These are phyloP conservation scores for Vigna hirtella DNA, from an alignment of 306 rosid species.

Conservation along the genomic window DNA sequence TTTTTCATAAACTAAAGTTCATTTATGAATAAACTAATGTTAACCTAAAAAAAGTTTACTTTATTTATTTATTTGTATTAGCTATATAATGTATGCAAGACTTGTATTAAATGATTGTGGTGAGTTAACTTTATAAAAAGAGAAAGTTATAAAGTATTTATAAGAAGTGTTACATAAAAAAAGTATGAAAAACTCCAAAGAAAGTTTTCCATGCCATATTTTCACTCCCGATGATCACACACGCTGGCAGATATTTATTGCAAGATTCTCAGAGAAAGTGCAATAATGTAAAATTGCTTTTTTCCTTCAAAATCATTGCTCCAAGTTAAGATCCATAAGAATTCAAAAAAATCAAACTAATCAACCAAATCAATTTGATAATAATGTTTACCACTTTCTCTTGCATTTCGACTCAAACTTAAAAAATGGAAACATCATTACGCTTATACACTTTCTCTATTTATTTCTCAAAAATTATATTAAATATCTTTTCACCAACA, in stretches of 20 bases:
- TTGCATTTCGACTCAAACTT: background rate
- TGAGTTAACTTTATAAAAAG: no score
- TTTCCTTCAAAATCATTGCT: conserved; percentile 37
- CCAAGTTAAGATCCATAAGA: background rate
- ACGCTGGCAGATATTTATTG: background rate
- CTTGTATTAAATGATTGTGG: no score
- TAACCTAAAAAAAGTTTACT: no score
- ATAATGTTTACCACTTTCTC: conserved; percentile 41
- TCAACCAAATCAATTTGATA: conserved; percentile 38
- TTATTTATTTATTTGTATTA: no score
- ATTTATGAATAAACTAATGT: no score
- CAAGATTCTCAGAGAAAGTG: conserved; percentile 10
- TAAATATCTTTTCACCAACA: background rate
- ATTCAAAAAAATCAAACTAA: background rate
- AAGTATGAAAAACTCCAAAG: background rate
- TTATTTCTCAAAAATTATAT: conserved; percentile 14
- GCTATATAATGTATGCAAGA: no score
- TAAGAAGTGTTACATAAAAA: background rate
- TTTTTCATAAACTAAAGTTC: no score
- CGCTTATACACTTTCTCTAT: conserved; percentile 6
- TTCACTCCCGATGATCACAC: background rate
- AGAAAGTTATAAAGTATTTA: background rate
- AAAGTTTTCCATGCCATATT: background rate
- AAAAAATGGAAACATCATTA: conserved; percentile 1
- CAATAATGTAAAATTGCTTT: conserved; percentile 14